Conservation (phyloP, 140 eudicot species). For the Artemisia princeps region DNA sequence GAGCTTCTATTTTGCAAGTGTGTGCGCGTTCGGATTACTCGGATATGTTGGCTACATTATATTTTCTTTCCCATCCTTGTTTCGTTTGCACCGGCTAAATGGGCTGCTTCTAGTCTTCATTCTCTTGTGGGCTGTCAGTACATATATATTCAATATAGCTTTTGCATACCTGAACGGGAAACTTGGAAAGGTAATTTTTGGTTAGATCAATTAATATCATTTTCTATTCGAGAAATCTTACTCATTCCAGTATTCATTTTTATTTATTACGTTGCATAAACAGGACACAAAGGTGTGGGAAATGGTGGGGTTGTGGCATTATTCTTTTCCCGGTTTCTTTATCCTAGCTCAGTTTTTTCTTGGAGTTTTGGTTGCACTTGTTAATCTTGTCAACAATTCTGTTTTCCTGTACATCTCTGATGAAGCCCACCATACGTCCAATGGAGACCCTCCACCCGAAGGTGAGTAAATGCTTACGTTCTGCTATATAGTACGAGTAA, state of each 20-base stretch:
- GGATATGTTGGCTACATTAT: slow-evolving; percentile 85
- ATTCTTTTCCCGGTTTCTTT: slow-evolving; percentile 84
- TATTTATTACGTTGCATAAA: slow-evolving; percentile 11
- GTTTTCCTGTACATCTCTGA: slow-evolving; percentile 75
- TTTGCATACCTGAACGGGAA: slow-evolving; percentile 62
- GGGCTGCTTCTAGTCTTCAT: slow-evolving; percentile 85
- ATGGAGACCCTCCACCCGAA: slow-evolving; percentile 46
- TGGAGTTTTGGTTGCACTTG: slow-evolving; percentile 87
- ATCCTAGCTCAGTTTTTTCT: slow-evolving; percentile 89
- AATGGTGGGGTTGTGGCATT: slow-evolving; percentile 95
- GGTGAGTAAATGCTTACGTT: slow-evolving; percentile 37
- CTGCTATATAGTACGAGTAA: background rate
- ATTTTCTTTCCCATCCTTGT: slow-evolving; percentile 83
- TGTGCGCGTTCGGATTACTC: slow-evolving; percentile 88
- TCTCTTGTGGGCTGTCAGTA: slow-evolving; percentile 88
- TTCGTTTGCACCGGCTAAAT: slow-evolving; percentile 79
- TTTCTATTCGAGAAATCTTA: background rate
- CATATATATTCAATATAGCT: slow-evolving; percentile 80
- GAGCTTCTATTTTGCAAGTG: slow-evolving; percentile 92
- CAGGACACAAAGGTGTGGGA: slow-evolving; percentile 94
- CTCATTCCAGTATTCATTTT: slow-evolving; percentile 13
- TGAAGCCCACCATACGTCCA: slow-evolving; percentile 44
- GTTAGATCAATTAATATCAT: background rate
- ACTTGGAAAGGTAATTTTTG: slow-evolving; percentile 55
- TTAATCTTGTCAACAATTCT: slow-evolving; percentile 88